Base-by-base conservation (phyloP, 1,284 basidiomycete species). In the Stereum hirsutum region DNA sequence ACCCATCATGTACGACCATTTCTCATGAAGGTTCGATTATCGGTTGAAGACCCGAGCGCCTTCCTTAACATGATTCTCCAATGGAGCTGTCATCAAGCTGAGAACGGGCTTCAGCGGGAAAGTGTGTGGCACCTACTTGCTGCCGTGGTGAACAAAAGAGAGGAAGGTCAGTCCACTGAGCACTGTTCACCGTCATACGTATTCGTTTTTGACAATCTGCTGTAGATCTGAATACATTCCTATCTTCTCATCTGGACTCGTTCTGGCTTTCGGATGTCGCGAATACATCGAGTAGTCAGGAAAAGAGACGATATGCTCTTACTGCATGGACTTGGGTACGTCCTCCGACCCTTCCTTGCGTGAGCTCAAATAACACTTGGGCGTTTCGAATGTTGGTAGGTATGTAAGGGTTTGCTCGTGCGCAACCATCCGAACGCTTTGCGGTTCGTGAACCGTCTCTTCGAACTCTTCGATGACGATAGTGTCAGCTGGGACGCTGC, bases 351-450 rank as follows among this genome's bases (percentile, higher is more conserved):
- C 10, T 32, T 35, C 40, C 36, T 17, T 45, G 7, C 54, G 46
- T 30, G 30, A 54, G 47, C 41, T 55, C 49, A n/a, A n/a, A n/a
- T n/a, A n/a, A n/a, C n/a, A n/a, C n/a, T n/a, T n/a, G n/a, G 42
- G 35, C 6, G 23, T 17, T 32, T 34, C 10, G 15, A 41, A 38
- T n/a, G 15, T 31, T 25, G 27, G 14, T 51, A 92, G 90, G 70
- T 89, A 15, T 70, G 78, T 12, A 90, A 86, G 59, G 87, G 77
- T 0, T 68, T 97, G n/a, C 64, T 91, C 1, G 74, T 92, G 0
- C 74, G 82, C 6, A 81, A 80, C 19, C 79, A 92, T 54, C 61
- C 75, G 1, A 57, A 68, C 0, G 78, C 79, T 0, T 66, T 73
- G 46, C 52, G 60, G 1, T 79, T 86, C 44, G 64, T 83, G 4